Base-by-base conservation (phyloP, 208 protist species). In the Entamoeba invadens region DNA sequence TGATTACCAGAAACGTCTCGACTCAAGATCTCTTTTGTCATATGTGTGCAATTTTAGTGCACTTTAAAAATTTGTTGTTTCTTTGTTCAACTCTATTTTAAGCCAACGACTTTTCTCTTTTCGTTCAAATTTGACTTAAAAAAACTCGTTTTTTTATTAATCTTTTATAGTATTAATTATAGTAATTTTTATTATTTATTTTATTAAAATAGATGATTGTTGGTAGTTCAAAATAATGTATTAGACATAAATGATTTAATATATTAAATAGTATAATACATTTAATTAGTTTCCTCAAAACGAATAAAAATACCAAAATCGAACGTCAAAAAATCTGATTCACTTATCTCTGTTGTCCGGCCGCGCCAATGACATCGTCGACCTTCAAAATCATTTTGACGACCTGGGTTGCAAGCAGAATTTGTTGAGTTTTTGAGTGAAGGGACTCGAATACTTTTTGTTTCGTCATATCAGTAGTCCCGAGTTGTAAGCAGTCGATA, bases 301-400 rank as follows among this genome's bases (percentile, higher is more conserved):
- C n/a, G n/a, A n/a, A n/a, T n/a, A n/a, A n/a, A n/a, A n/a, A n/a
- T n/a, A n/a, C n/a, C n/a, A n/a, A n/a, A n/a, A n/a, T n/a, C n/a
- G n/a, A n/a, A n/a, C n/a, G n/a, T n/a, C n/a, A n/a, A n/a, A n/a
- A n/a, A n/a, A n/a, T n/a, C n/a, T n/a, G n/a, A n/a, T n/a, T n/a
- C n/a, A n/a, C n/a, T 77, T 77, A 77, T 77, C 38, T 18, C 5
- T 77, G 57, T 77, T 77, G 57, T n/a, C 31, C 8, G 21, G 25
- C 38, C 6, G 57, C 57, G 6, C 57, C 77, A 91, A 91, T 91
- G 10, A 91, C 77, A 45, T 91, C 77, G 96, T 99, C 99, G 72
- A 99, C 99, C 97, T 99, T 99, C 35, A 99, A 96, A 94, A 99
- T 99, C 99, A 99, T 99, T 96, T 99, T 99, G 92, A 99, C 98